Percentiles rank a stretch among this genome's conserved stretches.
Conservation (phyloP, 306 rosid genomes). For the Gastrolobium villosum region DNA sequence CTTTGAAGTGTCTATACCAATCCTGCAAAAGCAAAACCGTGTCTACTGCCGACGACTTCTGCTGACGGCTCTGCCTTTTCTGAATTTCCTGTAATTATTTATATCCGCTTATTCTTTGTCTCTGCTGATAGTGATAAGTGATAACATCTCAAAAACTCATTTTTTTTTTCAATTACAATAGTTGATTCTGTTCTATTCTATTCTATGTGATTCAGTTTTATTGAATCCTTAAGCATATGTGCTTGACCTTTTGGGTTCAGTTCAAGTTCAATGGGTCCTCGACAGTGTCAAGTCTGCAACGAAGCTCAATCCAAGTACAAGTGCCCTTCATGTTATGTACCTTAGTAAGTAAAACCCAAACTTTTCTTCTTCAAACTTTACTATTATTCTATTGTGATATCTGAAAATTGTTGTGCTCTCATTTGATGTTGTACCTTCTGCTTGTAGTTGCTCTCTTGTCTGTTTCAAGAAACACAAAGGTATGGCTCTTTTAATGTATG, state of each 20-base stretch:
- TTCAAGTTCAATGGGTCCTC: slow-evolving; percentile 65
- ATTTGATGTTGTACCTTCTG: slow-evolving; percentile 36
- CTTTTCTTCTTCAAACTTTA: background rate
- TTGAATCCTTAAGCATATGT: background rate
- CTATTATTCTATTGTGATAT: background rate
- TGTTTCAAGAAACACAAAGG: slow-evolving; percentile 96
- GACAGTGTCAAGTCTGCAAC: slow-evolving; percentile 76
- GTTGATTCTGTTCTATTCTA: slow-evolving; percentile 4
- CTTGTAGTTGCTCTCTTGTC: slow-evolving; percentile 72
- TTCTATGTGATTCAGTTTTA: background rate
- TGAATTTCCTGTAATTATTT: background rate
- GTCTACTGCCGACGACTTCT: background rate
- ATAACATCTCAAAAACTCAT: background rate
- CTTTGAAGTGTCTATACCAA: background rate
- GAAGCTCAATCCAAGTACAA: slow-evolving; percentile 80
- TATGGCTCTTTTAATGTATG: slow-evolving; percentile 32
- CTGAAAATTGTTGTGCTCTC: slow-evolving; percentile 6
- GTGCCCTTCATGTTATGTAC: slow-evolving; percentile 79
- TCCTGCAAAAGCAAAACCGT: background rate
- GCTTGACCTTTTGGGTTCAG: background rate
- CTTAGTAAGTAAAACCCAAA: slow-evolving; percentile 62
- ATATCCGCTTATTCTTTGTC: background rate
- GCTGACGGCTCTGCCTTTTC: background rate
- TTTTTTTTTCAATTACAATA: background rate
- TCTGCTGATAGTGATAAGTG: background rate